Conservation (phyloP, 495 filamentous ascomycete genomes). For the Penicillium desertorum region DNA sequence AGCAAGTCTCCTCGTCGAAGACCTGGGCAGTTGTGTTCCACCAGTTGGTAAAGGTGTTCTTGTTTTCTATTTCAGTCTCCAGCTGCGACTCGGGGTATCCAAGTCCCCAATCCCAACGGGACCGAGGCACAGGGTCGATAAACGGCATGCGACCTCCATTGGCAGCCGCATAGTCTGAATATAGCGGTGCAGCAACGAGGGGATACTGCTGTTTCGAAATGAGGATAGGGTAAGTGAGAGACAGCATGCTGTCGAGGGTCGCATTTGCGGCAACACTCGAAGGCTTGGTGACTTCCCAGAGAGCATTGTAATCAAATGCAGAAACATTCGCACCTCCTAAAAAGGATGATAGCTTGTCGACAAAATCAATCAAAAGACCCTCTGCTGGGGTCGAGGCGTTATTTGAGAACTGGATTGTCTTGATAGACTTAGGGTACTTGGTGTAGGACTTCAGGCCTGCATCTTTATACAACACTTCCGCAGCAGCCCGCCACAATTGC, state of each 20-base stretch:
- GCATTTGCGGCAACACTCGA: not conserved
- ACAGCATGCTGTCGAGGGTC: not conserved
- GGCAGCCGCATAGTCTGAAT: not conserved
- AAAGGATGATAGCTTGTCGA: not conserved
- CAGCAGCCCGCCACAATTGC: not conserved
- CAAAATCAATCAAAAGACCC: not conserved
- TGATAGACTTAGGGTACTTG: not conserved
- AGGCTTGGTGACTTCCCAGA: not conserved
- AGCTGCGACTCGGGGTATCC: not conserved
- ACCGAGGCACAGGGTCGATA: not conserved
- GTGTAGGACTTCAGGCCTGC: not conserved
- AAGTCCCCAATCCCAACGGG: not conserved
- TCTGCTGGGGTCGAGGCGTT: not conserved
- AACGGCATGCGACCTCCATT: not conserved
- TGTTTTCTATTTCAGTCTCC: not conserved
- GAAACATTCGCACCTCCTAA: not conserved
- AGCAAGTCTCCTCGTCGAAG: not conserved
- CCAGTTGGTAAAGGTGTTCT: not conserved
- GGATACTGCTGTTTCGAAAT: not conserved
- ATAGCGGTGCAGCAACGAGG: not conserved
- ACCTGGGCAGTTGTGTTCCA: not conserved
- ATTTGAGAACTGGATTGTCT: not conserved
- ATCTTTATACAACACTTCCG: not conserved
- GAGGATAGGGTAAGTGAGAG: not conserved
- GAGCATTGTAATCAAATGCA: not conserved